These are phyloP conservation scores for Blastocystis sp. DNA, from an alignment of 352 stramenopile species.

Conservation along the genomic window DNA sequence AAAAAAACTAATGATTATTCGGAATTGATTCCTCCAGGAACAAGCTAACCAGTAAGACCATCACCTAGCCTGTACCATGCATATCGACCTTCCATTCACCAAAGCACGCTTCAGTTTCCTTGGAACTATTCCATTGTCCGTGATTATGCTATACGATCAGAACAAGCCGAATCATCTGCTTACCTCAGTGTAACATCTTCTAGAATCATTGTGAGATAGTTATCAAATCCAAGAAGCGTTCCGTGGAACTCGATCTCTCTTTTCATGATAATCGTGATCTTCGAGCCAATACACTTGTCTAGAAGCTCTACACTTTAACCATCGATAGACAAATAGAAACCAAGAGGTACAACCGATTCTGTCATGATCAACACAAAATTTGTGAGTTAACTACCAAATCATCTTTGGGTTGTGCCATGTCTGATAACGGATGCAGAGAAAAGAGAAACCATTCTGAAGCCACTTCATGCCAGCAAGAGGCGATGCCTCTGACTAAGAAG, in stretches of 20 bases:
- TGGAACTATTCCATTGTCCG: background rate
- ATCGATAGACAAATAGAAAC: background rate
- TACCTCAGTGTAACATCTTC: slow-evolving; percentile 31
- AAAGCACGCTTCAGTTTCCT: background rate
- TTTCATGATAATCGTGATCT: slow-evolving; percentile 35
- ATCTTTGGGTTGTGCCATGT: background rate
- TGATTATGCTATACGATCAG: background rate
- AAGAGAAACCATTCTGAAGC: background rate
- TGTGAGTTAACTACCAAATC: background rate
- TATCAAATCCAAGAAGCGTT: slow-evolving; percentile 15
- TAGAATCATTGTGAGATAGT: slow-evolving; percentile 43
- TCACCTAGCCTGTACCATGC: background rate
- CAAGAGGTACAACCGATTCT: slow-evolving; percentile 4
- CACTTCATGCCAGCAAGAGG: too few species aligned
- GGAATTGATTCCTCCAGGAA: slow-evolving; percentile 36
- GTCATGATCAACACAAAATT: background rate
- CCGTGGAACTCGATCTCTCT: slow-evolving; percentile 1
- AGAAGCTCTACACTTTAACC: background rate
- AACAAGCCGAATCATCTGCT: background rate
- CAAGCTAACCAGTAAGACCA: background rate
- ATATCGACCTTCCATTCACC: slow-evolving; percentile 29
- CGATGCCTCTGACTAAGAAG: background rate
- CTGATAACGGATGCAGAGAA: background rate
- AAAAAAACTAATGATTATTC: background rate
- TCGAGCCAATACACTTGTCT: slow-evolving; percentile 24